A percentile compares a stretch with the other conserved stretches of the same genome.
These are phyloP conservation scores for Bipolaris bicolor DNA, from an alignment of 2,329 filamentous ascomycete species.

Conservation along the genomic window DNA sequence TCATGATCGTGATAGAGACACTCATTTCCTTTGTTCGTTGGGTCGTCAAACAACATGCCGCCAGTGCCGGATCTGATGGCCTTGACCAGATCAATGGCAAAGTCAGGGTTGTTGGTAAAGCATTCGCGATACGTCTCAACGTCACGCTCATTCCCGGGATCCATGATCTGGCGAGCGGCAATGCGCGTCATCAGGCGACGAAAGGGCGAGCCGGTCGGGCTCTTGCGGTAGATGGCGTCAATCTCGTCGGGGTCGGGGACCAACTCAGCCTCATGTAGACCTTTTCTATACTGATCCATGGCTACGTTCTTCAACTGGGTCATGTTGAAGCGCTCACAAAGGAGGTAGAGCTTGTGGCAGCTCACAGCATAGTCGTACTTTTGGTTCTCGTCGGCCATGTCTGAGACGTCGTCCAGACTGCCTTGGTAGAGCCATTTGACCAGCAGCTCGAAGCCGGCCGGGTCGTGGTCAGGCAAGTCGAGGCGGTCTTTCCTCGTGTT, in stretches of 20 bases:
- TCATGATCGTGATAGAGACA: slow-evolving; percentile 61
- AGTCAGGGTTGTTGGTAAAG: slow-evolving; percentile 58
- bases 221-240: slow-evolving; percentile 59
- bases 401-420: slow-evolving; percentile 57
- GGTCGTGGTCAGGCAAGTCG: slow-evolving; percentile 58
- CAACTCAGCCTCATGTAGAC: slow-evolving; percentile 56
- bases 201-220: slow-evolving; percentile 55
- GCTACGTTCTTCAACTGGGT: slow-evolving; percentile 59
- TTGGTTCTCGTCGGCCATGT: slow-evolving; percentile 52
- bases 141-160: slow-evolving; percentile 58
- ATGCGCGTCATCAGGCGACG: slow-evolving; percentile 59
- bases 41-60: slow-evolving; percentile 59
- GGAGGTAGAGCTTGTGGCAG: slow-evolving; percentile 60
- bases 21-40: slow-evolving; percentile 52
- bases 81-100: slow-evolving; percentile 61
- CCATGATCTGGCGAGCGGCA: slow-evolving; percentile 64
- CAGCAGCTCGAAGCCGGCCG: slow-evolving; percentile 59
- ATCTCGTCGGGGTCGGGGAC: slow-evolving; percentile 63
- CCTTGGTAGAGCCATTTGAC: slow-evolving; percentile 65
- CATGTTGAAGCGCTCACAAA: slow-evolving; percentile 60
- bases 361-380: slow-evolving; percentile 62
- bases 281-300: slow-evolving; percentile 61
- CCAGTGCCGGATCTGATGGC: slow-evolving; percentile 58
- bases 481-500: slow-evolving; percentile 49
- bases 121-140: slow-evolving; percentile 58